These are phyloP conservation scores for Tolypocladium paradoxum DNA, from an alignment of 2,329 filamentous ascomycete species.

Conservation along the genomic window DNA sequence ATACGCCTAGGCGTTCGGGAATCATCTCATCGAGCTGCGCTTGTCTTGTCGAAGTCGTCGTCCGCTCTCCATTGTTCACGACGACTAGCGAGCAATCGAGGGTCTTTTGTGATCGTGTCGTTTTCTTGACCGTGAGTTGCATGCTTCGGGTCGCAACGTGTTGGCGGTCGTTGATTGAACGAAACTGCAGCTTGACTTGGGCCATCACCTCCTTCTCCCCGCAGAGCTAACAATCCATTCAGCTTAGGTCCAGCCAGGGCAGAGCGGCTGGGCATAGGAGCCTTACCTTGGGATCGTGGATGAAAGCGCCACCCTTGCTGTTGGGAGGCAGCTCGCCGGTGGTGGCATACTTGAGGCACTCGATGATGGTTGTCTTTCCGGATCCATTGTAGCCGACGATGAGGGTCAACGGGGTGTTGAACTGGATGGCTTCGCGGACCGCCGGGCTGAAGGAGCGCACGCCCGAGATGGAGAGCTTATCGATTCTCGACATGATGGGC, in stretches of 20 bases:
- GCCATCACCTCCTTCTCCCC: conserved; percentile 84
- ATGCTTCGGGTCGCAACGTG: conserved; percentile 78
- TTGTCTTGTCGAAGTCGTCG: conserved; percentile 66
- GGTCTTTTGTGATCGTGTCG: conserved; percentile 64
- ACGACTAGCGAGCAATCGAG: conserved; percentile 72
- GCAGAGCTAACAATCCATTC: conserved; percentile 40
- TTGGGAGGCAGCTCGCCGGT: conserved; percentile 90
- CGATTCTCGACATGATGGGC: conserved; percentile 61
- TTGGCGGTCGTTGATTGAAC: conserved; percentile 62
- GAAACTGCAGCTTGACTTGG: conserved; percentile 84
- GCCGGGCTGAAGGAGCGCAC: conserved; percentile 75
- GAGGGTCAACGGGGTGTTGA: conserved; percentile 82
- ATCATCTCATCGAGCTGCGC: conserved; percentile 76
- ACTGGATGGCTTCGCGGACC: conserved; percentile 68
- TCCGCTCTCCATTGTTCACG: conserved; percentile 68
- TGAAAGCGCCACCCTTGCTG: conserved; percentile 81
- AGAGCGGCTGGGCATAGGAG: background rate
- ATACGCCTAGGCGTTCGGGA: conserved; percentile 79
- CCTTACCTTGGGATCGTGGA: conserved; percentile 83
- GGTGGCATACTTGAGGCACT: conserved; percentile 95
- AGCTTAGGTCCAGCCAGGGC: background rate
- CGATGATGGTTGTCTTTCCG: conserved; percentile 97
- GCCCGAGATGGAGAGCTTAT: conserved; percentile 78
- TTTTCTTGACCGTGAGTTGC: conserved; percentile 80
- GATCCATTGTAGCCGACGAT: conserved; percentile 98